phyloP scores from a whole-genome alignment of 148 eudicot species.

The Chenopodium suecicum region DNA sequence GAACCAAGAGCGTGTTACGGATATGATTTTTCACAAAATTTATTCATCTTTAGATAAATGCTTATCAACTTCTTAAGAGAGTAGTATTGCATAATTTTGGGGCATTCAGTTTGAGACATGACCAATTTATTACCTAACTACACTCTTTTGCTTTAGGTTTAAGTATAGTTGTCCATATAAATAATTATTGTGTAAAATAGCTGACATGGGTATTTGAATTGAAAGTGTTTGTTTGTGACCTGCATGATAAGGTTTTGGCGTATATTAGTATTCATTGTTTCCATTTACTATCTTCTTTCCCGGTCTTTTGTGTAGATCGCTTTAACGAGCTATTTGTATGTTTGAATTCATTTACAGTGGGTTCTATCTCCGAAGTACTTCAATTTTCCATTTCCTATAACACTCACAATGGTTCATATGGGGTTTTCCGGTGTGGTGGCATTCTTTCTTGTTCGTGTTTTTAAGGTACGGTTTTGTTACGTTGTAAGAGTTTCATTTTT shows the following conservation, averaged over 20 bases:
- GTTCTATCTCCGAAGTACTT: slow-evolving; percentile 98
- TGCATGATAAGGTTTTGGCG: neutral
- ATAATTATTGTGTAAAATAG: neutral
- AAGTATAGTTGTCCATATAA: neutral
- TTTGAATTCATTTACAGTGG: slow-evolving; percentile 63
- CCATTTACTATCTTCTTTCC: neutral
- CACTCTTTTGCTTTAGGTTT: neutral
- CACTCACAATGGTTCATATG: slow-evolving; percentile 99
- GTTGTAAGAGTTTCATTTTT: neutral
- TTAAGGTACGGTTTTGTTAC: slow-evolving; percentile 60
- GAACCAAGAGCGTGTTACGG: neutral
- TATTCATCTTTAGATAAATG: neutral
- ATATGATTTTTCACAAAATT: neutral
- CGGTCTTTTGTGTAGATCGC: neutral
- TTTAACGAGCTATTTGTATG: neutral
- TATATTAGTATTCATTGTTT: neutral
- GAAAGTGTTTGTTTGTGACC: neutral
- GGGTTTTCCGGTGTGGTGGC: slow-evolving; percentile 94
- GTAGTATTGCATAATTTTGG: neutral
- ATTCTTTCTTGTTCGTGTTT: slow-evolving; percentile 85
- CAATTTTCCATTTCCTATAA: slow-evolving; percentile 94
- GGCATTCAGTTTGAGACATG: neutral
- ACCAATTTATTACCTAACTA: neutral
- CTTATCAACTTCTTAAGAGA: neutral
- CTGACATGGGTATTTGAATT: neutral